Evolutionary conservation across 129 eudicot genomes (phyloP).

Genomic region (Glebionis coronaria): DNA sequence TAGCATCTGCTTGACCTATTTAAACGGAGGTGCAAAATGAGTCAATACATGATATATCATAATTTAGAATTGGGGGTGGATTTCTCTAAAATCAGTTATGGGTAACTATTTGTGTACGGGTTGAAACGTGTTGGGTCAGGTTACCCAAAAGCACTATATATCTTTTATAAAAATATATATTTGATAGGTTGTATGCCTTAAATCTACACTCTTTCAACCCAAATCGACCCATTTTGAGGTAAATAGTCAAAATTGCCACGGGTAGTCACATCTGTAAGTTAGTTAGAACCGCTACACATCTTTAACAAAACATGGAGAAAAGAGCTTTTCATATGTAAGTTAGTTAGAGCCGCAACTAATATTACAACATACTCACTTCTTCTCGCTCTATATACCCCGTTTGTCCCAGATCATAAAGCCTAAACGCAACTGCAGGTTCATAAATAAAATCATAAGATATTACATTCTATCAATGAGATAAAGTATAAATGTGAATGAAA

Average conservation of each 20-base stretch:
- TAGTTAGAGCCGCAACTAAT: neutral
- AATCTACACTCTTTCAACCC: neutral
- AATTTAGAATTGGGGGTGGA: too few relatives aligned
- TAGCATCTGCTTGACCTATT: constrained; percentile 90
- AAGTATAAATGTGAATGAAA: neutral
- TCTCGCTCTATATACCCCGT: constrained; percentile 89
- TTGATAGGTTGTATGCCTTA: neutral
- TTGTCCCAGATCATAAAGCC: constrained; percentile 87
- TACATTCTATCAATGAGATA: constrained; percentile 6
- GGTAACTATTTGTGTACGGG: neutral
- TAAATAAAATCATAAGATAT: neutral
- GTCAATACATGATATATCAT: neutral
- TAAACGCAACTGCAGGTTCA: constrained; percentile 71
- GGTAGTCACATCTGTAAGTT: neutral
- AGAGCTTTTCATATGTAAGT: neutral
- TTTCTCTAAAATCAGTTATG: too few relatives aligned
- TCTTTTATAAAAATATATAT: neutral
- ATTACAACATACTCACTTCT: too few relatives aligned
- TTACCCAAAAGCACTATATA: too few relatives aligned
- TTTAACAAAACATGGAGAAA: neutral
- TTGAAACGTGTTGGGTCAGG: neutral
- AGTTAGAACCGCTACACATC: too few relatives aligned
- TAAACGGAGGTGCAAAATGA: constrained; percentile 7
- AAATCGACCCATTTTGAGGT: neutral
- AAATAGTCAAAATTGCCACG: neutral